Conservation (phyloP, 2,329 filamentous ascomycete species). For the Aureobasidium sp. region DNA sequence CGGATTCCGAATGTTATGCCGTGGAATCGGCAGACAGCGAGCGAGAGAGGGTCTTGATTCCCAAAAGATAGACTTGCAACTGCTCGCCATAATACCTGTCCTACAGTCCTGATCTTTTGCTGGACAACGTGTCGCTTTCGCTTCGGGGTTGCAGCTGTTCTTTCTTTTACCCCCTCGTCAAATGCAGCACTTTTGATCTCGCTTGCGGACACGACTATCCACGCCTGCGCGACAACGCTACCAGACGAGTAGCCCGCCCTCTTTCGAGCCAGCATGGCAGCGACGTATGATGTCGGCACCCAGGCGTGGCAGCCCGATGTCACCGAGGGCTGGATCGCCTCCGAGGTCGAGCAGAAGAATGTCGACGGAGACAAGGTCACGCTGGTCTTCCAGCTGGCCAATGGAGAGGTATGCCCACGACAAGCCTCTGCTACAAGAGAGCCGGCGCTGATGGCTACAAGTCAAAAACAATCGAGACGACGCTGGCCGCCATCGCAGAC, state of each 20-base stretch:
- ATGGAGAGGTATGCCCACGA: conserved; percentile 65
- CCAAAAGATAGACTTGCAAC: neutral
- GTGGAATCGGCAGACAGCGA: neutral
- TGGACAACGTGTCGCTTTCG: conserved; percentile 8
- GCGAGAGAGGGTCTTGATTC: neutral
- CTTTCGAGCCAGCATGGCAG: conserved; percentile 56
- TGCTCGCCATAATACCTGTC: neutral
- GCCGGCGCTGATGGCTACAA: conserved; percentile 30
- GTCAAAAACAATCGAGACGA: conserved; percentile 73
- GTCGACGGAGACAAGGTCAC: conserved; percentile 77
- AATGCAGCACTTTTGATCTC: neutral
- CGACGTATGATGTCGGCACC: conserved; percentile 92
- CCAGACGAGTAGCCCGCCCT: neutral
- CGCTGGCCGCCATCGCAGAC: conserved; percentile 64
- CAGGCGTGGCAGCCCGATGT: conserved; percentile 96
- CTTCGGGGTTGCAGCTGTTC: neutral
- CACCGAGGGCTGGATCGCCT: conserved; percentile 94
- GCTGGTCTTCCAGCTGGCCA: conserved; percentile 80
- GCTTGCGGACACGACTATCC: conserved; percentile 6
- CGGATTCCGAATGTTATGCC: neutral
- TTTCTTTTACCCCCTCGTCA: neutral
- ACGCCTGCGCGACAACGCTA: neutral
- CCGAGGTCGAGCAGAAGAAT: conserved; percentile 80
- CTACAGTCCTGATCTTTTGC: neutral
- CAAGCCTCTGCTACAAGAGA: neutral